Conservation (phyloP, 345 rosid species). For the Acer negundo region DNA sequence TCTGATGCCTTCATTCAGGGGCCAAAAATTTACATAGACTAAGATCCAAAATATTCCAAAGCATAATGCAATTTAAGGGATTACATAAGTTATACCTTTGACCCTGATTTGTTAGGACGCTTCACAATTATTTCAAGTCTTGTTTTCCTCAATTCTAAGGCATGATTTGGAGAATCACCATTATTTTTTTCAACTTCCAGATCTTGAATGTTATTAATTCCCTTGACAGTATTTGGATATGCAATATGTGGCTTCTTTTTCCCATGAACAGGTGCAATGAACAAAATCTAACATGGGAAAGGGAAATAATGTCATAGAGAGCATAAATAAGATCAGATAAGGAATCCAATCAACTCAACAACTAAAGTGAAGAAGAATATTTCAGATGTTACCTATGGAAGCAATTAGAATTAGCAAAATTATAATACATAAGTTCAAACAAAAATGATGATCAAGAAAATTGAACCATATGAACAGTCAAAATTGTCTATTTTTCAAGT, state of each 20-base stretch:
- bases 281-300: slow-evolving; percentile 50
- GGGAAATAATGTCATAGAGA: slow-evolving; percentile 16
- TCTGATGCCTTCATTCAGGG: slow-evolving; percentile 63
- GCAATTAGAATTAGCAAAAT: background rate
- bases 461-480: background rate
- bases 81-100: slow-evolving; percentile 61
- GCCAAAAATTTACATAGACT: slow-evolving; percentile 21
- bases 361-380: slow-evolving; percentile 15
- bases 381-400: slow-evolving; percentile 10
- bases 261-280: slow-evolving; percentile 77
- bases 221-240: slow-evolving; percentile 38
- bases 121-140: slow-evolving; percentile 52
- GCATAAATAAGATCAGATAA: slow-evolving; percentile 15
- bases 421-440: background rate
- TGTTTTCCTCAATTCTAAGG: slow-evolving; percentile 48
- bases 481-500: background rate
- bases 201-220: slow-evolving; percentile 22
- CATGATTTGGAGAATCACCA: slow-evolving; percentile 34
- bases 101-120: slow-evolving; percentile 52
- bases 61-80: slow-evolving; percentile 12
- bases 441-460: background rate
- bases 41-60: slow-evolving; percentile 17
- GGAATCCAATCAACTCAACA: slow-evolving; percentile 16
- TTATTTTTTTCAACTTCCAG: slow-evolving; percentile 32
- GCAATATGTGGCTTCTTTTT: slow-evolving; percentile 46